A percentile compares a stretch with the other conserved stretches of the same genome.
Conservation (phyloP, 768 basidiomycete species). For the Exidia glandulosa region DNA sequence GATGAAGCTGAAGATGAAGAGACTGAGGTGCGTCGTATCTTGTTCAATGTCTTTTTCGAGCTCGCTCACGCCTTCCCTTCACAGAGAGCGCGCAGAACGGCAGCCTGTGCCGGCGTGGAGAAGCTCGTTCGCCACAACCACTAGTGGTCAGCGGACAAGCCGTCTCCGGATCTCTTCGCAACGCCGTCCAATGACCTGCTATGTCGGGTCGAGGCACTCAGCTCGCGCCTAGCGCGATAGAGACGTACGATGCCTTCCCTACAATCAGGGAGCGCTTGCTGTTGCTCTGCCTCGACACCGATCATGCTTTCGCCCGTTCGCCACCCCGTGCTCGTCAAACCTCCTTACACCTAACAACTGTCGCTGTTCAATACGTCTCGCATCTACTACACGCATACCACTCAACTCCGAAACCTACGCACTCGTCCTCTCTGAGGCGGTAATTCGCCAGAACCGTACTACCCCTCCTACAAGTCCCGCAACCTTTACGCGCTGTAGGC, state of each 20-base stretch:
- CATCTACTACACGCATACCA: neutral
- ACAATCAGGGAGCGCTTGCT: too few relatives aligned
- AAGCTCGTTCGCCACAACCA: slow-evolving; percentile 35
- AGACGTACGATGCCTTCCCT: too few relatives aligned
- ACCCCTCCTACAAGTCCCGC: neutral
- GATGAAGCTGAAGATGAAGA: slow-evolving; percentile 17
- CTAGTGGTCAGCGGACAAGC: neutral
- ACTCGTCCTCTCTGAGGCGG: neutral
- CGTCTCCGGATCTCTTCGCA: neutral
- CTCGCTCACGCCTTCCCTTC: neutral
- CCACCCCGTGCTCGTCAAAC: too few relatives aligned
- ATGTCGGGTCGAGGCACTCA: too few relatives aligned
- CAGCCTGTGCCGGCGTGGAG: slow-evolving; percentile 36
- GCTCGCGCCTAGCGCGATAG: too few relatives aligned
- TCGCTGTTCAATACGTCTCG: neutral
- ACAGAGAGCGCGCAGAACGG: slow-evolving; percentile 10
- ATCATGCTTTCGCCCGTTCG: too few relatives aligned
- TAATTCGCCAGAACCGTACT: neutral
- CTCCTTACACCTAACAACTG: too few relatives aligned
- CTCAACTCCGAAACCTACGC: too few relatives aligned
- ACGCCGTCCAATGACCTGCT: too few relatives aligned
- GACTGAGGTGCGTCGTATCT: slow-evolving; percentile 17
- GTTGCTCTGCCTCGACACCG: too few relatives aligned
- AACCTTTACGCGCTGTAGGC: too few relatives aligned
- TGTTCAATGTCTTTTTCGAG: neutral